phyloP scores from a whole-genome alignment of 257 asterid genomes.

The Galeopsis tetrahit region DNA sequence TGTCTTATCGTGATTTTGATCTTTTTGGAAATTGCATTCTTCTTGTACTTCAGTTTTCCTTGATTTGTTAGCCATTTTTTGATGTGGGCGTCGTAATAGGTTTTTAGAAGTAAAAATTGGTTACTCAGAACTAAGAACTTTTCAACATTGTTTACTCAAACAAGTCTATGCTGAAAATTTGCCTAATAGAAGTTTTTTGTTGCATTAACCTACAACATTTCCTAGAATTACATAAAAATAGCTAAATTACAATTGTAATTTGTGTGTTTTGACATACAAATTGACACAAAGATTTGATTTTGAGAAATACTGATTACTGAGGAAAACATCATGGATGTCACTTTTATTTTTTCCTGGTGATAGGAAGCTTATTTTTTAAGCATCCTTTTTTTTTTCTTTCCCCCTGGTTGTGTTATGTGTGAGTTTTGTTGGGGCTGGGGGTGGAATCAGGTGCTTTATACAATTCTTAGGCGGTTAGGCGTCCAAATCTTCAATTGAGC shows the following conservation, averaged over 20 bases:
- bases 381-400: not conserved
- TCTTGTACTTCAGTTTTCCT: constrained; percentile 17
- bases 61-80: constrained; percentile 14
- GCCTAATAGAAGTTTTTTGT: constrained; percentile 6
- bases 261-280: constrained; percentile 14
- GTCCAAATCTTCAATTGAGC: constrained; percentile 1
- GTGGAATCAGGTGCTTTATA: not conserved
- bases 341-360: not conserved
- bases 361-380: not conserved
- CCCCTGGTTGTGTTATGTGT: not conserved
- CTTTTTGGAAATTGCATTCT: constrained; percentile 4
- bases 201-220: constrained; percentile 3
- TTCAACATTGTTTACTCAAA: not conserved
- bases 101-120: constrained; percentile 13
- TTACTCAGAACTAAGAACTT: constrained; percentile 1
- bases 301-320: not conserved
- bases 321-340: not conserved
- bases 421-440: not conserved
- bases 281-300: not conserved
- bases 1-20: constrained; percentile 2
- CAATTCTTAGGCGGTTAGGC: not conserved
- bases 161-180: constrained; percentile 8
- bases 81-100: constrained; percentile 1
- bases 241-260: not conserved
- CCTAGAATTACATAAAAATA: not conserved